Evolutionary conservation across 345 rosid genomes (phyloP), one percentile per base, ranked within the genome.

Genomic region (Pugionium cornutum): DNA sequence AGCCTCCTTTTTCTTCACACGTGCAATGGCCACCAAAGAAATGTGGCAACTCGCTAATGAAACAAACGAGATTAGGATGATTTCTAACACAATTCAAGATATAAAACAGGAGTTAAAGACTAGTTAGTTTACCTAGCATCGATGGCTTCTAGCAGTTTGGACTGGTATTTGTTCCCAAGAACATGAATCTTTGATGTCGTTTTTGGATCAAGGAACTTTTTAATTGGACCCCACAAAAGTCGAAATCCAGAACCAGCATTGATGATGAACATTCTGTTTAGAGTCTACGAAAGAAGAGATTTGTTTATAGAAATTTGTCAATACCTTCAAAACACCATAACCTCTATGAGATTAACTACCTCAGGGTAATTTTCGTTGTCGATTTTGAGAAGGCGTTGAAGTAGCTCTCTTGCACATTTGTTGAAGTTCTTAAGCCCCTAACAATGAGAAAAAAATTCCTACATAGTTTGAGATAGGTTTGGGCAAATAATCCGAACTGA

Each of bases 231-330:
- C 99, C 97, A 94, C 36, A 94, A 76, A 66, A 94, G 85, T 78
- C 96, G 77, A 76, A 94, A 94, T 78, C 95, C 96, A 32, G 95
- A 35, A 43, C 97, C 99, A 2, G 95, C 97, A 81, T 94, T 90
- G 61, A 90, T 88, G 80, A 94, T 94, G 78, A 86, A 90, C 99
- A 94, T 90, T 32, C 96, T 84, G 77, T 88, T 84, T 55, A 94
- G 61, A 29, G 97, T 90, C 99, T 94, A 49, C 66, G 1, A 68
- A 18, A 62, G 37, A 42, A 55, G 27, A 32, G 7, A 45, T 4
- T 4, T 39, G 30, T 7, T 27, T 46, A 31, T 6, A 46, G 5
- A 18, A 18, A 28, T 45, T n/a, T 36, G 1, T 11, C 1, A 3
- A 9, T 40, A 60, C 33, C 30, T 7, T 28, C 4, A 11, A 1